These are phyloP conservation scores for Spiraea crenata DNA, from an alignment of 331 rosid genomes.

Conservation along the genomic window DNA sequence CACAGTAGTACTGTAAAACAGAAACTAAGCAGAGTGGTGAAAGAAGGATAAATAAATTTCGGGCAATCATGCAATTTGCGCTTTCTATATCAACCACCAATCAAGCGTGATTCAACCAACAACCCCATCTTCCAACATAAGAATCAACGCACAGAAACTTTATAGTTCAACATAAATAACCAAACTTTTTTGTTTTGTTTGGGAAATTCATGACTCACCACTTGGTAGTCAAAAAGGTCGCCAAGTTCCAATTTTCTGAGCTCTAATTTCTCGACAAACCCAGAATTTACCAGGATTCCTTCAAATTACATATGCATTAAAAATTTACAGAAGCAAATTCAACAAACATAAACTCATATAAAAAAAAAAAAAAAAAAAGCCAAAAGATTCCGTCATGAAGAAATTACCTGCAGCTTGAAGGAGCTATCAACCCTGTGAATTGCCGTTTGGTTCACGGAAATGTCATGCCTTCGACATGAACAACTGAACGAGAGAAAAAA, in stretches of 20 bases:
- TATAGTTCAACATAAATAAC: background rate
- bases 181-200: background rate
- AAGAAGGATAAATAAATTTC: background rate
- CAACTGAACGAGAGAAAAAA: background rate
- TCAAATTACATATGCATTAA: background rate
- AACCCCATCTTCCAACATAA: background rate
- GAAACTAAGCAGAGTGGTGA: background rate
- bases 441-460: background rate
- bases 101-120: slow-evolving; percentile 3
- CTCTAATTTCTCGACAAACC: slow-evolving; percentile 10
- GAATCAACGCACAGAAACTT: background rate
- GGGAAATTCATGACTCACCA: background rate
- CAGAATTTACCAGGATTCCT: background rate
- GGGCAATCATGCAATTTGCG: slow-evolving; percentile 6
- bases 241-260: background rate
- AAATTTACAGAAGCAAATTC: background rate
- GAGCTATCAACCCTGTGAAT: background rate
- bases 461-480: background rate
- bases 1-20: background rate
- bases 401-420: background rate
- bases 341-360: background rate
- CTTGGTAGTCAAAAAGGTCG: background rate
- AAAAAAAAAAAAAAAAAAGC: background rate
- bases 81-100: background rate
- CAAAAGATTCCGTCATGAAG: too few species aligned